These are phyloP conservation scores for Rosellinia necatrix DNA, from an alignment of 2,329 filamentous ascomycete species.

Conservation along the genomic window DNA sequence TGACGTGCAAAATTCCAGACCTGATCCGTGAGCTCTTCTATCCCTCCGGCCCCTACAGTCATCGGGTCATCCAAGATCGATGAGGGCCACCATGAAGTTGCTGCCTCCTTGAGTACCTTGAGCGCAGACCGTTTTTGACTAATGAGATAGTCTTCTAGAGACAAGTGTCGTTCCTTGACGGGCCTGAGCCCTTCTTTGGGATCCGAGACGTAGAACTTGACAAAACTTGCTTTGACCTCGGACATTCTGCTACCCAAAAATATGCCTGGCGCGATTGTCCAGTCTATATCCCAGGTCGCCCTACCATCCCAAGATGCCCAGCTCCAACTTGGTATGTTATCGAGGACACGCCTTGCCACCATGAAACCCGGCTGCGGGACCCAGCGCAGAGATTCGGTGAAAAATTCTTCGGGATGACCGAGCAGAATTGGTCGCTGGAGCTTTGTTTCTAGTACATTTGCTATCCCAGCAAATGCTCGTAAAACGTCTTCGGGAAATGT, in stretches of 20 bases:
- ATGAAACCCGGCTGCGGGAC: slow-evolving; percentile 8
- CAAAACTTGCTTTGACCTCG: neutral
- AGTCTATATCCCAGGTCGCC: slow-evolving; percentile 2
- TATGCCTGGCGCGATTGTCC: neutral
- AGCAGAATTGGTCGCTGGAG: slow-evolving; percentile 1
- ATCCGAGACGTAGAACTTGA: slow-evolving; percentile 11
- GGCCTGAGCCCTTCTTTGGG: neutral
- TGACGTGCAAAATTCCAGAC: slow-evolving; percentile 3
- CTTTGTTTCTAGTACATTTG: neutral
- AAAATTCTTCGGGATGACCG: slow-evolving; percentile 12
- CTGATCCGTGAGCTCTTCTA: neutral
- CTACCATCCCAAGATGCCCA: slow-evolving; percentile 18
- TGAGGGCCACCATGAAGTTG: slow-evolving; percentile 2
- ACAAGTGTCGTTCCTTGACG: slow-evolving; percentile 4
- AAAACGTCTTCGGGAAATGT: slow-evolving; percentile 1
- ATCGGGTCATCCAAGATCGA: neutral
- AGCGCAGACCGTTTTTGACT: slow-evolving; percentile 4
- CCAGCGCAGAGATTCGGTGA: slow-evolving; percentile 12
- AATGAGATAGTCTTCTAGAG: slow-evolving; percentile 3
- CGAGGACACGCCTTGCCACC: neutral
- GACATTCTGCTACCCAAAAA: neutral
- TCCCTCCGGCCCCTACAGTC: neutral
- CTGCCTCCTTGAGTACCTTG: neutral
- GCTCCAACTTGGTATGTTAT: slow-evolving; percentile 15
- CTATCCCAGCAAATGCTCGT: slow-evolving; percentile 7